A percentile compares a stretch with the other conserved stretches of the same genome.
phyloP scores from a whole-genome alignment of 768 basidiomycete species.

The Hericium coralloides region DNA sequence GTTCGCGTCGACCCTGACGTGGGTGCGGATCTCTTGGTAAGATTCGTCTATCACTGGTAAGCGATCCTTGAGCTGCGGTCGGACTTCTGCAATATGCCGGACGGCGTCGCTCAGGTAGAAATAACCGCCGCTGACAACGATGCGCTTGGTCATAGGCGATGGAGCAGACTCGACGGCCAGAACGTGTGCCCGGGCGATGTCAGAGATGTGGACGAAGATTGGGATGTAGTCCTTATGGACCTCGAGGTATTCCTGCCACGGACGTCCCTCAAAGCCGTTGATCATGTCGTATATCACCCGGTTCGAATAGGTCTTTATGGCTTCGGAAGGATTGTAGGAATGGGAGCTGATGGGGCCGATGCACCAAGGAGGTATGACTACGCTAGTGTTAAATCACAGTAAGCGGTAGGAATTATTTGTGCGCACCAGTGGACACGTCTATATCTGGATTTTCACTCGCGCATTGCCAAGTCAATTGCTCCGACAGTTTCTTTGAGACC shows the following conservation, averaged over 20 bases:
- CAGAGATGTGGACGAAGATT: conserved; percentile 18
- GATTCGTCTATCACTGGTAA: conserved; percentile 6
- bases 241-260: conserved; percentile 2
- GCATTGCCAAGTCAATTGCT: not conserved
- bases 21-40: not conserved
- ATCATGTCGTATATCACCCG: conserved; percentile 16
- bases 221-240: conserved; percentile 11
- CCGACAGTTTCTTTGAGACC: not conserved
- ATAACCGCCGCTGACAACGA: conserved; percentile 16
- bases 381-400: not conserved
- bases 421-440: not conserved
- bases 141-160: conserved; percentile 7
- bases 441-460: not conserved
- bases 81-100: conserved; percentile 12
- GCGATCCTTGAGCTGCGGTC: conserved; percentile 18
- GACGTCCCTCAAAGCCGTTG: conserved; percentile 4
- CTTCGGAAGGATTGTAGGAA: conserved; percentile 3
- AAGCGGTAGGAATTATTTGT: not conserved
- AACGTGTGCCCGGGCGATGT: conserved; percentile 21
- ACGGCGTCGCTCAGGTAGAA: conserved; percentile 20
- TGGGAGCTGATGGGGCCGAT: conserved; percentile 18
- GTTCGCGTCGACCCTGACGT: not conserved
- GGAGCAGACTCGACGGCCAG: conserved; percentile 13
- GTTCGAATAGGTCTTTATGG: conserved; percentile 13
- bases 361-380: conserved; percentile 23